These are phyloP conservation scores for Gaertneriomyces sp. DNA, from an alignment of 192 early-diverging fungal species.

Conservation along the genomic window DNA sequence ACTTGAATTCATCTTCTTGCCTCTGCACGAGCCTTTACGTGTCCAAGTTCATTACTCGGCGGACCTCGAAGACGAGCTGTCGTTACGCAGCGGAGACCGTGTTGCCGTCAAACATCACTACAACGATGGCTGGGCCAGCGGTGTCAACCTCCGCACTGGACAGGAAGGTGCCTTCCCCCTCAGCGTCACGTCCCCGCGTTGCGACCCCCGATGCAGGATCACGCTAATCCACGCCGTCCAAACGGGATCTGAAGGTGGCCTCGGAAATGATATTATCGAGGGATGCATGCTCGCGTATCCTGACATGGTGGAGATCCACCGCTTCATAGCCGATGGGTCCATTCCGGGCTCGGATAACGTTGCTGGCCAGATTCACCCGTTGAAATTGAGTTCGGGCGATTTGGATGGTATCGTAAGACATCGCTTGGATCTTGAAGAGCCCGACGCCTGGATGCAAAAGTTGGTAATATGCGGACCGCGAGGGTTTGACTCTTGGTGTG, in stretches of 20 bases:
- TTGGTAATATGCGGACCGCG: slow-evolving; percentile 29
- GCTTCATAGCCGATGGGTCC: slow-evolving; percentile 25
- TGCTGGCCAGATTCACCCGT: slow-evolving; percentile 11
- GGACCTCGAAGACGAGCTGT: slow-evolving; percentile 33
- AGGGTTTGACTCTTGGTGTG: slow-evolving; percentile 20
- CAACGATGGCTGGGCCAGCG: slow-evolving; percentile 43
- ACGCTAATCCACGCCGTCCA: slow-evolving; percentile 30
- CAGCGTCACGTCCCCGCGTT: slow-evolving; percentile 23
- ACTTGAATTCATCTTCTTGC: slow-evolving; percentile 34
- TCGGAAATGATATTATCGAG: slow-evolving; percentile 34
- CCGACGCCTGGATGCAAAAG: slow-evolving; percentile 3
- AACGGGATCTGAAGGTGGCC: slow-evolving; percentile 7
- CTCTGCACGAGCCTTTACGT: slow-evolving; percentile 29
- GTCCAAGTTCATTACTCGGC: slow-evolving; percentile 26
- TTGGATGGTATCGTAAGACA: slow-evolving; percentile 14
- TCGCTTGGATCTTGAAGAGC: slow-evolving; percentile 9
- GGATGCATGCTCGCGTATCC: slow-evolving; percentile 36
- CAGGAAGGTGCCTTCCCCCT: slow-evolving; percentile 43
- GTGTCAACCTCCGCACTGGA: slow-evolving; percentile 32
- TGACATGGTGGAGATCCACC: slow-evolving; percentile 22
- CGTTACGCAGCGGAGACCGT: slow-evolving; percentile 25
- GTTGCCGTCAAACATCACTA: slow-evolving; percentile 34
- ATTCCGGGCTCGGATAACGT: neutral
- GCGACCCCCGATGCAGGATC: slow-evolving; percentile 10
- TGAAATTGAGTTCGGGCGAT: slow-evolving; percentile 1